Evolutionary conservation across 768 basidiomycete genomes (phyloP), one percentile per base, ranked within the genome.

Genomic region (Lactarius hengduanensis): DNA sequence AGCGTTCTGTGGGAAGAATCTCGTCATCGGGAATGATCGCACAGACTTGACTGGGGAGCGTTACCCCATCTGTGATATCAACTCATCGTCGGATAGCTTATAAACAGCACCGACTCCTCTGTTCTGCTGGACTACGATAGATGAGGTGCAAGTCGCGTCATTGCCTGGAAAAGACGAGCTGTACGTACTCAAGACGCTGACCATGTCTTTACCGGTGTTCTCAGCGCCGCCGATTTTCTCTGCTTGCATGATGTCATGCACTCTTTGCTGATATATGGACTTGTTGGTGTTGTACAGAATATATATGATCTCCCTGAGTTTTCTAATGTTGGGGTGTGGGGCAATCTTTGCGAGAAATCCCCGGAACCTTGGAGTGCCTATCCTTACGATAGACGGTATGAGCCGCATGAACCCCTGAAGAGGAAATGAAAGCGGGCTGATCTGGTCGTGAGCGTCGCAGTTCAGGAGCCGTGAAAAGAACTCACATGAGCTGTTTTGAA

Each of bases 31-130:
- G 41, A 9, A 30, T 16, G 2, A 56, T 13, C n/a, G 40, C 54
- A n/a, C 22, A 34, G 20, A 41, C 28, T 41, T 53, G 18, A 15
- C 2, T 26, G 28, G 22, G 10, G 20, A 40, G 16, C 34, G 15
- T 58, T 70, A 74, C 75, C 70, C 71, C 68, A 75, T 74, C 63
- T 74, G 74, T 9, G 71, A 73, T 18, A 75, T 69, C 22, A 74
- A 54, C 57, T 75, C 72, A 32, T 71, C 69, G 20, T 75, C 74
- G 7, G 70, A 68, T 41, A 76, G 56, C 38, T 72, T 70, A 50
- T 75, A 71, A 43, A 63, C 69, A 10, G 62, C 47, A 32, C 64
- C 40, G 3, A 70, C 70, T 28, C 41, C 50, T 47, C 63, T 62
- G 64, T 74, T 74, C 30, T 72, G 70, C 61, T 65, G 71, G 40